Evolutionary conservation across 2,329 filamentous ascomycete species (phyloP).

Genomic region (Pseudopithomyces maydicus): DNA sequence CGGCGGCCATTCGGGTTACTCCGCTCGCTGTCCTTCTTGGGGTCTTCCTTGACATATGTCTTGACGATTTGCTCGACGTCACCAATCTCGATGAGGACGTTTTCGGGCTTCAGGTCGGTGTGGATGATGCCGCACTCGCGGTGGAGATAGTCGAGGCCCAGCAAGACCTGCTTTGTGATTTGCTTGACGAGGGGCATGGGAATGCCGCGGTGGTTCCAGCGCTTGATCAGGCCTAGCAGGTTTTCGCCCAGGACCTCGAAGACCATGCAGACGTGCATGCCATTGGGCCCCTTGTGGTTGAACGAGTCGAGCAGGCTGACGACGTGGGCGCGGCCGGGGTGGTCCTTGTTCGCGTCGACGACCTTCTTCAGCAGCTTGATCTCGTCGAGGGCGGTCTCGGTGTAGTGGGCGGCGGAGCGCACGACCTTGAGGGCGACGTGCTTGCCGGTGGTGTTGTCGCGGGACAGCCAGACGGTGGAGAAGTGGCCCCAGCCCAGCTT

Average conservation of each 20-base stretch:
- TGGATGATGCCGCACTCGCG: conserved; percentile 99
- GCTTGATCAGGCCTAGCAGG: conserved; percentile 91
- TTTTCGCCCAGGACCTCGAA: conserved; percentile 98
- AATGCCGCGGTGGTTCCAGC: conserved; percentile 97
- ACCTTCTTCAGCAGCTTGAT: conserved; percentile 98
- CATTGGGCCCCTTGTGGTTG: conserved; percentile 95
- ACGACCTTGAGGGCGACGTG: conserved; percentile 98
- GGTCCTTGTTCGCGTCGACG: conserved; percentile 90
- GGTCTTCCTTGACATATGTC: conserved; percentile 86
- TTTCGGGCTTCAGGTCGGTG: conserved; percentile 96
- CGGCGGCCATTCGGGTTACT: conserved; percentile 90
- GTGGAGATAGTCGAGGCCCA: conserved; percentile 95
- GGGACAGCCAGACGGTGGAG: conserved; percentile 87
- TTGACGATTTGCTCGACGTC: conserved; percentile 99
- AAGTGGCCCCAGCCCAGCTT: conserved; percentile 99
- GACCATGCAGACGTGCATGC: conserved; percentile 98
- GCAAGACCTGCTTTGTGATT: conserved; percentile 95
- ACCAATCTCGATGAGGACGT: conserved; percentile 97
- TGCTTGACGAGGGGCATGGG: conserved; percentile 97
- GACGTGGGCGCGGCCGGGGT: conserved; percentile 92
- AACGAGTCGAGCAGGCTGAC: conserved; percentile 96
- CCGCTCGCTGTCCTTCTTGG: conserved; percentile 74
- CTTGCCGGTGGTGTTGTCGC: conserved; percentile 86
- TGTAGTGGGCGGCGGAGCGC: conserved; percentile 96
- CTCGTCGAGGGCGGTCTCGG: conserved; percentile 97